Conservation (phyloP, 768 basidiomycete species). For the Serpula lacrymans region DNA sequence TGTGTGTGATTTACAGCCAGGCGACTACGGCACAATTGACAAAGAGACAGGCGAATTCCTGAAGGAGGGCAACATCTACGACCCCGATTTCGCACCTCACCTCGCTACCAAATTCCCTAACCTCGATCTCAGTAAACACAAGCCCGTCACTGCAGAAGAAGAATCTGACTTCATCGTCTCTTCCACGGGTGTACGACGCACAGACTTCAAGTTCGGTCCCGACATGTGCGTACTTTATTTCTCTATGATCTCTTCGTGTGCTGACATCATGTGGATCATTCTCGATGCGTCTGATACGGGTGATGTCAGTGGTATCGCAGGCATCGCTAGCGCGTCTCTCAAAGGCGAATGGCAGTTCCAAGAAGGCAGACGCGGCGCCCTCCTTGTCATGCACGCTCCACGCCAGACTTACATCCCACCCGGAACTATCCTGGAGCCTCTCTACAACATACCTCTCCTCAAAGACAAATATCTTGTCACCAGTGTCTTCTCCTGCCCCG, state of each 20-base stretch:
- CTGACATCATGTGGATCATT: too few relatives aligned
- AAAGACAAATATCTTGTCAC: constrained; percentile 32
- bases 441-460: constrained; percentile 22
- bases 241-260: too few relatives aligned
- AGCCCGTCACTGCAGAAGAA: constrained; percentile 1
- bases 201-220: constrained; percentile 8
- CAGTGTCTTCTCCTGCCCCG: constrained; percentile 26
- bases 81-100: not conserved
- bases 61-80: constrained; percentile 19
- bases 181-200: constrained; percentile 15
- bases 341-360: constrained; percentile 34
- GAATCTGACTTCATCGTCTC: constrained; percentile 17
- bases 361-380: constrained; percentile 26
- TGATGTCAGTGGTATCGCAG: constrained; percentile 11
- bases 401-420: constrained; percentile 10
- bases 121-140: constrained; percentile 3
- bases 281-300: constrained; percentile 3
- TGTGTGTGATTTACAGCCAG: too few relatives aligned
- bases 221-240: constrained; percentile 9
- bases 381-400: constrained; percentile 32
- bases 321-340: constrained; percentile 27
- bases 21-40: constrained; percentile 27
- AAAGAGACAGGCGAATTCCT: constrained; percentile 22
- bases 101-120: not conserved
- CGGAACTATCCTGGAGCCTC: constrained; percentile 17